These are phyloP conservation scores for Tripterygium wilfordii DNA, from an alignment of 177 flowering plant genomes.

Conservation along the genomic window DNA sequence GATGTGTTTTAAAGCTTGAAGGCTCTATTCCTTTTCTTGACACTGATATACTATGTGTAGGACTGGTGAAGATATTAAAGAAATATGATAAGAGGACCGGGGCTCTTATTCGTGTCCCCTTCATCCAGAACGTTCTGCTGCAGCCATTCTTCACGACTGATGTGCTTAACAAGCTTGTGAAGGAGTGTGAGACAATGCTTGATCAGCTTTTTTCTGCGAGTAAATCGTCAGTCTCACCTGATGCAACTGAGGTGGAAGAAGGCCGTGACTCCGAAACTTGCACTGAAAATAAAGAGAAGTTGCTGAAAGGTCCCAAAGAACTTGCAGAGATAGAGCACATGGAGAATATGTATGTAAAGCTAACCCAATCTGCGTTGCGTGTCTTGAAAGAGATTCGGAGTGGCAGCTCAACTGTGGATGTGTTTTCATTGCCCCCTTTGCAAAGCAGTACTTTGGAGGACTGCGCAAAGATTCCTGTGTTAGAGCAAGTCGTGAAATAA, in stretches of 20 bases:
- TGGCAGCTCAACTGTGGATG: conserved; percentile 59
- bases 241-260: conserved; percentile 8
- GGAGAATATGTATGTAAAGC: conserved; percentile 48
- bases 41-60: conserved; percentile 11
- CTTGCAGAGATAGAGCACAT: conserved; percentile 45
- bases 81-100: conserved; percentile 52
- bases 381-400: conserved; percentile 52
- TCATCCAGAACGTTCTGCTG: conserved; percentile 42
- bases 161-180: conserved; percentile 42
- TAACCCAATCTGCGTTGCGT: conserved; percentile 44
- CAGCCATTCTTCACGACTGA: conserved; percentile 47
- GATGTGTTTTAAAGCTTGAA: too few species aligned
- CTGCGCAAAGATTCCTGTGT: conserved; percentile 28
- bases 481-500: conserved; percentile 48
- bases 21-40: too few species aligned
- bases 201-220: conserved; percentile 30
- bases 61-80: conserved; percentile 50
- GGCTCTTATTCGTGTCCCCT: conserved; percentile 38
- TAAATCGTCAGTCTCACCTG: conserved; percentile 11
- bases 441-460: conserved; percentile 23
- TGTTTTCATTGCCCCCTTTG: conserved; percentile 59
- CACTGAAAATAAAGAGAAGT: conserved; percentile 2
- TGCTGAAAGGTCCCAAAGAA: conserved; percentile 25
- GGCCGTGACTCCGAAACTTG: conserved; percentile 1
- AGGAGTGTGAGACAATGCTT: conserved; percentile 47